Evolutionary conservation across 2,329 filamentous ascomycete genomes (phyloP).

Genomic region (Trichoderma oligosporum): DNA sequence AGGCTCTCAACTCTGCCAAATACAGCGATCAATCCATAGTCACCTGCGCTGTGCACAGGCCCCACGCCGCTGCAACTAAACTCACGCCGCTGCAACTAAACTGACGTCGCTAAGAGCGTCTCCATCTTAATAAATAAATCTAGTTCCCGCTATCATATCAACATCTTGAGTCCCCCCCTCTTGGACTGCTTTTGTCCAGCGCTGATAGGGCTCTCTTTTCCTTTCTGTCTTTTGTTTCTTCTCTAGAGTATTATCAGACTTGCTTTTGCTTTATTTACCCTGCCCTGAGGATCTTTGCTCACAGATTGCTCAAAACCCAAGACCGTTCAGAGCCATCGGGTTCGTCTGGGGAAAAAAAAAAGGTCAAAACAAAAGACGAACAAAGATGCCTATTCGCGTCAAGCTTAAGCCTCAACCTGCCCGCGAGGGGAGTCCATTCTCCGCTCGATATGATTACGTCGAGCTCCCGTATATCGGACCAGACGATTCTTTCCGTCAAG

Average conservation of each 20-base stretch:
- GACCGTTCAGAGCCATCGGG: not conserved
- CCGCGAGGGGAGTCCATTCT: slow-evolving; percentile 37
- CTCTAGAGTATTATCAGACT: too few species aligned
- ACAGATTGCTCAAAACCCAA: too few species aligned
- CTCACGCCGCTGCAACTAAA: slow-evolving; percentile 9
- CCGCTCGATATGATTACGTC: slow-evolving; percentile 31
- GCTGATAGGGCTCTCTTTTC: not conserved
- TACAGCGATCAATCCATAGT: slow-evolving; percentile 3
- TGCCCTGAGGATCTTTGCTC: not conserved
- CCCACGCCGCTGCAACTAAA: slow-evolving; percentile 8
- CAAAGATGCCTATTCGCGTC: slow-evolving; percentile 38
- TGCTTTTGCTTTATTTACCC: not conserved
- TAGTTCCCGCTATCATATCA: not conserved
- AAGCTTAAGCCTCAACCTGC: slow-evolving; percentile 33
- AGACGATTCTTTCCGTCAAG: slow-evolving; percentile 58
- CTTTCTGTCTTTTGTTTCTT: not conserved
- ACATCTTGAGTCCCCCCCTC: not conserved
- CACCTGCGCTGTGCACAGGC: slow-evolving; percentile 19
- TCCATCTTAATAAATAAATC: not conserved
- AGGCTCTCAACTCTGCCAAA: too few species aligned
- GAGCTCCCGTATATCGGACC: slow-evolving; percentile 54
- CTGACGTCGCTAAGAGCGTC: not conserved
- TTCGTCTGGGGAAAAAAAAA: too few species aligned
- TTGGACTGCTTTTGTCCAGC: not conserved
- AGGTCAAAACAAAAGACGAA: not conserved